phyloP scores from a whole-genome alignment of 139 green algal species.

The Haematococcus lacustris region DNA sequence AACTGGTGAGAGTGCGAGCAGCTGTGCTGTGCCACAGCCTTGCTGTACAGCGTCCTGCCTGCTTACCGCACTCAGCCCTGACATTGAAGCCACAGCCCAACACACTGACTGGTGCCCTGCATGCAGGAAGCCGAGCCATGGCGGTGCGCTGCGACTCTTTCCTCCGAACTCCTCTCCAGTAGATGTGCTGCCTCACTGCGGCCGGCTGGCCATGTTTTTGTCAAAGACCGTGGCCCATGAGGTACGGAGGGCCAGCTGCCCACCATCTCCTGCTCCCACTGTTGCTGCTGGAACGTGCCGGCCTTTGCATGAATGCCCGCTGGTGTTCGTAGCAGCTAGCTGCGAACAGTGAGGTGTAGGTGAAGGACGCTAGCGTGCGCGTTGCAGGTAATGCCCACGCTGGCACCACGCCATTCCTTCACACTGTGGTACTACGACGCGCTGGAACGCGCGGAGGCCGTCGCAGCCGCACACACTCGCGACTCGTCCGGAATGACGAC shows the following conservation, averaged over 20 bases:
- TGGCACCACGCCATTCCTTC: conserved; percentile 25
- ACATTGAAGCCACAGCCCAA: neutral
- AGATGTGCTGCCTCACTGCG: conserved; percentile 30
- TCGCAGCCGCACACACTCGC: conserved; percentile 14
- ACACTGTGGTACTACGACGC: conserved; percentile 50
- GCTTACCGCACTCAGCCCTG: neutral
- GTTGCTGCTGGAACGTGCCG: neutral
- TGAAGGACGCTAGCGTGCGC: too few species aligned
- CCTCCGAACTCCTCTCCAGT: conserved; percentile 8
- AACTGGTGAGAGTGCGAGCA: conserved; percentile 15
- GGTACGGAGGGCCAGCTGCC: conserved; percentile 3
- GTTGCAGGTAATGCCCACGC: conserved; percentile 26
- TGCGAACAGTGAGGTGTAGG: neutral
- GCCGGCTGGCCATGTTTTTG: conserved; percentile 42
- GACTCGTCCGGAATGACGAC: neutral
- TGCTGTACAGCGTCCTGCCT: neutral
- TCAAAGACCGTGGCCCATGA: conserved; percentile 37
- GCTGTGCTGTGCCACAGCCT: neutral
- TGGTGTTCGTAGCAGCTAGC: neutral
- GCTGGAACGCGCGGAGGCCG: conserved; percentile 22
- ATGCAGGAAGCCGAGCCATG: conserved; percentile 11
- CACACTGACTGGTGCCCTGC: neutral
- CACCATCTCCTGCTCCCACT: neutral
- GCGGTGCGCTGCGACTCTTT: conserved; percentile 33
- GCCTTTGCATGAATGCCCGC: neutral